Percentiles rank a stretch among this genome's conserved stretches.
phyloP scores from a whole-genome alignment of 352 stramenopile species.

The Phytophthora foliorum region DNA sequence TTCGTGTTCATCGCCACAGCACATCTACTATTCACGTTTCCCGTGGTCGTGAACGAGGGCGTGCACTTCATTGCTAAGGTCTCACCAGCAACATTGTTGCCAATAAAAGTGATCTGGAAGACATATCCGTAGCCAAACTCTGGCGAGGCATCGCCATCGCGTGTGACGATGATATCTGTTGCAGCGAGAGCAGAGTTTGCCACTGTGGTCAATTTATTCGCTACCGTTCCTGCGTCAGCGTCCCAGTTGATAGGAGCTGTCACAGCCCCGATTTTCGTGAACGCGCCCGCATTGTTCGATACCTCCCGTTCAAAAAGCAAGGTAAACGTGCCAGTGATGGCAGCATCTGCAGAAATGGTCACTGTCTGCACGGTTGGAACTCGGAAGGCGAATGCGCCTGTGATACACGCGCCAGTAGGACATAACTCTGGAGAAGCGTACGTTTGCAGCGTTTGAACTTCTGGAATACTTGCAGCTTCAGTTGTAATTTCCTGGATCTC shows the following conservation, averaged over 20 bases:
- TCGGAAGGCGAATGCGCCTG: slow-evolving; percentile 69
- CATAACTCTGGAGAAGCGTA: slow-evolving; percentile 56
- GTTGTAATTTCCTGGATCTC: slow-evolving; percentile 81
- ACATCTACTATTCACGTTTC: slow-evolving; percentile 47
- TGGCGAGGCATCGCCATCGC: slow-evolving; percentile 67
- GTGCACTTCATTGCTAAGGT: slow-evolving; percentile 29
- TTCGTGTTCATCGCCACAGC: slow-evolving; percentile 75
- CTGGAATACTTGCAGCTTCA: slow-evolving; percentile 63
- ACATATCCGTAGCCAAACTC: slow-evolving; percentile 73
- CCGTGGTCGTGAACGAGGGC: slow-evolving; percentile 47
- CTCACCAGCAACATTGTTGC: slow-evolving; percentile 75
- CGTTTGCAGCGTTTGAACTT: slow-evolving; percentile 80
- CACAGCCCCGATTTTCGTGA: slow-evolving; percentile 33
- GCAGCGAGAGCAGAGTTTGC: slow-evolving; percentile 42
- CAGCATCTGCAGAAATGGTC: slow-evolving; percentile 56
- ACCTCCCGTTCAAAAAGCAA: slow-evolving; percentile 55
- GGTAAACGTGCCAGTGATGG: slow-evolving; percentile 64
- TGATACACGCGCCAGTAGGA: slow-evolving; percentile 57
- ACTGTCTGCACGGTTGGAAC: slow-evolving; percentile 83
- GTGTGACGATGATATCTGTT: slow-evolving; percentile 76
- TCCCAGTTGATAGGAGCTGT: slow-evolving; percentile 54
- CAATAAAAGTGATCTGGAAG: slow-evolving; percentile 83
- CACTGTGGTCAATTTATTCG: slow-evolving; percentile 37
- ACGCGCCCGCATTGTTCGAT: slow-evolving; percentile 36
- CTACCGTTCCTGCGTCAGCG: slow-evolving; percentile 43